These are phyloP conservation scores for Tillandsia leiboldiana DNA, from an alignment of 176 grass and related monocot genomes.

Conservation along the genomic window DNA sequence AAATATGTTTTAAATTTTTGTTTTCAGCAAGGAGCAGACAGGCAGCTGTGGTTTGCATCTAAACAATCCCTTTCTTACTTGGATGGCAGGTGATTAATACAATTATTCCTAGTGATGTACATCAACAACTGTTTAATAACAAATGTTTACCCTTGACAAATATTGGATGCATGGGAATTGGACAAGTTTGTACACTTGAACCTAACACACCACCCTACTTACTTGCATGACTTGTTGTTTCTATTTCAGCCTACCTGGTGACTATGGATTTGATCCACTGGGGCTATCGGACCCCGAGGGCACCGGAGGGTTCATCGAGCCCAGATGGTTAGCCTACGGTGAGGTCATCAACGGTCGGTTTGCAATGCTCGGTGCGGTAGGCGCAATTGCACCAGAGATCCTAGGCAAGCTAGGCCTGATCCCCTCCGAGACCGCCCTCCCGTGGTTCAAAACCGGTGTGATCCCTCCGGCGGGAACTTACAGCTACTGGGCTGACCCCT, in stretches of 20 bases:
- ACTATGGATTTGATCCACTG: slow-evolving; percentile 76
- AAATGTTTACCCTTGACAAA: not conserved
- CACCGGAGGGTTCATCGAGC: slow-evolving; percentile 94
- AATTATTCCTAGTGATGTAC: not conserved
- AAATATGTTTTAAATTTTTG: not conserved
- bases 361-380: slow-evolving; percentile 73
- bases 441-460: slow-evolving; percentile 89
- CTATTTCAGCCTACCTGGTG: slow-evolving; percentile 60
- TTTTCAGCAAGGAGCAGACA: slow-evolving; percentile 69
- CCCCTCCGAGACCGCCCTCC: slow-evolving; percentile 67
- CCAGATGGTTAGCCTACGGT: slow-evolving; percentile 82
- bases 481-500: slow-evolving; percentile 84
- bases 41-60: slow-evolving; percentile 96
- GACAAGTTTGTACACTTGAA: not conserved
- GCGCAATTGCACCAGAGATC: slow-evolving; percentile 56
- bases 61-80: slow-evolving; percentile 88
- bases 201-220: not conserved
- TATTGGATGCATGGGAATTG: not conserved
- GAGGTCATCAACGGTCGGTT: slow-evolving; percentile 85
- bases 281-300: slow-evolving; percentile 94
- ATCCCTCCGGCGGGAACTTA: slow-evolving; percentile 84
- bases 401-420: slow-evolving; percentile 64
- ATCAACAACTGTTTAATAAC: not conserved
- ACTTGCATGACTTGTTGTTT: not conserved
- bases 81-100: slow-evolving; percentile 59